Percentiles rank a stretch among this genome's conserved stretches.
Evolutionary conservation across 805 yeast genomes (phyloP).

Genomic region (Pichia rugopelliculosa): DNA sequence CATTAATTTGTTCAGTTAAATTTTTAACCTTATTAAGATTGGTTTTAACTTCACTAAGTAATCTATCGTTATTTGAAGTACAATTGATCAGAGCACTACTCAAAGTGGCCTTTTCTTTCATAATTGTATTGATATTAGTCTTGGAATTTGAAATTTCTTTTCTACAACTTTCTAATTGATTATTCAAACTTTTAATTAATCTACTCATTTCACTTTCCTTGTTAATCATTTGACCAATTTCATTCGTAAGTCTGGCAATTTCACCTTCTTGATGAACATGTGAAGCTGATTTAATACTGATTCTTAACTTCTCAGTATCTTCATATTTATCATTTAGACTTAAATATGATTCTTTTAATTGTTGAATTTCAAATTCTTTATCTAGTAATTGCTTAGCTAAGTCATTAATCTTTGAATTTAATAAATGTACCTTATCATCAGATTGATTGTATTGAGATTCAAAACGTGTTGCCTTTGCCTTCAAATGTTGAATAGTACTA

Average conservation of each 20-base stretch:
- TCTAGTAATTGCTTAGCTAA: constrained; percentile 52
- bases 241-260: constrained; percentile 44
- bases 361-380: constrained; percentile 46
- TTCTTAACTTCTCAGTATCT: constrained; percentile 33
- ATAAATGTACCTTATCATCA: constrained; percentile 45
- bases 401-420: constrained; percentile 42
- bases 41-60: constrained; percentile 37
- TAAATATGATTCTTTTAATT: constrained; percentile 39
- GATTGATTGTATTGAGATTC: constrained; percentile 48
- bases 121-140: constrained; percentile 30
- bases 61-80: constrained; percentile 37
- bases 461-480: constrained; percentile 37
- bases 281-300: constrained; percentile 25
- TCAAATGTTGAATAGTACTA: constrained; percentile 47
- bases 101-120: constrained; percentile 37
- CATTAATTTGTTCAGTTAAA: constrained; percentile 44
- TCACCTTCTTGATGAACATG: constrained; percentile 37
- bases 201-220: constrained; percentile 61
- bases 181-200: constrained; percentile 51
- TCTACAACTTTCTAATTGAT: constrained; percentile 51
- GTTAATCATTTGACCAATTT: constrained; percentile 47
- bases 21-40: constrained; percentile 38
- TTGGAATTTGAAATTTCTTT: constrained; percentile 37
- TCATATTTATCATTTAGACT: constrained; percentile 46
- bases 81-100: constrained; percentile 34